Conservation (phyloP, 2,329 filamentous ascomycete species). For the Colletotrichum tropicicola region DNA sequence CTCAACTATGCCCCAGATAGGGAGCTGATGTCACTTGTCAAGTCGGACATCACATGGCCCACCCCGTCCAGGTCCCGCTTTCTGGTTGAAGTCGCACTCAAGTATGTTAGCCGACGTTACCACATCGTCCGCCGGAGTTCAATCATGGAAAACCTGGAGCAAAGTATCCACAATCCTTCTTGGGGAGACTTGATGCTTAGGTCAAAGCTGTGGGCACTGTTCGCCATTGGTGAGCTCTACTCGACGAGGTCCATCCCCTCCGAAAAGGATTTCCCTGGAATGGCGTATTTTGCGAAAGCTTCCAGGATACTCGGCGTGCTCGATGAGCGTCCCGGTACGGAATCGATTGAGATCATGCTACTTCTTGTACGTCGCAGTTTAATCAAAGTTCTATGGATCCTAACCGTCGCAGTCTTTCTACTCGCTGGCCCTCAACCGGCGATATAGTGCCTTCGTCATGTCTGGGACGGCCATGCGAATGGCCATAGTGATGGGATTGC, state of each 20-base stretch:
- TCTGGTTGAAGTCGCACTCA: conserved; percentile 49
- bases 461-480: conserved; percentile 54
- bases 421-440: conserved; percentile 52
- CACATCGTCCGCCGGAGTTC: conserved; percentile 50
- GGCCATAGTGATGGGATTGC: conserved; percentile 40
- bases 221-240: conserved; percentile 57
- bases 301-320: conserved; percentile 48
- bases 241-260: conserved; percentile 45
- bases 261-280: conserved; percentile 48
- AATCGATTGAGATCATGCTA: conserved; percentile 52
- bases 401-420: conserved; percentile 48
- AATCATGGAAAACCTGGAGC: conserved; percentile 46
- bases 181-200: conserved; percentile 43
- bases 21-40: conserved; percentile 36
- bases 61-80: conserved; percentile 45
- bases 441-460: conserved; percentile 52
- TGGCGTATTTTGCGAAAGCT: conserved; percentile 51
- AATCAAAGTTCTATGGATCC: not conserved
- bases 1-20: conserved; percentile 43
- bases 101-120: conserved; percentile 47
- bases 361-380: conserved; percentile 46
- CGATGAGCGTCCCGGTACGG: conserved; percentile 51
- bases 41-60: conserved; percentile 46
- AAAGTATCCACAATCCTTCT: conserved; percentile 43
- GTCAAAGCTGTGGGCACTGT: conserved; percentile 52